Evolutionary conservation across 2,329 filamentous ascomycete species (phyloP), one percentile per base, ranked within the genome.

Genomic region (Aotearoamyces nothofagi): DNA sequence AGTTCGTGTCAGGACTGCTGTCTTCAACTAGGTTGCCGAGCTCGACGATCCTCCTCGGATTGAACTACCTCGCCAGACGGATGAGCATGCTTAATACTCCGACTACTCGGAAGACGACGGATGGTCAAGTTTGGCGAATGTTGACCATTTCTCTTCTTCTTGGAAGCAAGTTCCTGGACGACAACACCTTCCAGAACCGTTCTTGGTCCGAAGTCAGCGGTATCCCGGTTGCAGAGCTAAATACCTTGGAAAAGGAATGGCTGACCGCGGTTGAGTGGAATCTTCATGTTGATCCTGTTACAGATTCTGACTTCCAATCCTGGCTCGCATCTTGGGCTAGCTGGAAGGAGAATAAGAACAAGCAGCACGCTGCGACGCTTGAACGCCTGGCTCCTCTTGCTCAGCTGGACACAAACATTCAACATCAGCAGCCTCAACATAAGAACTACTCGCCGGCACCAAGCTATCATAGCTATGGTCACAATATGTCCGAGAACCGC

Each of bases 181-280:
- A 82, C 55, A 81, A 81, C 51, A 81, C 76, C 17, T 81, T 81
- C 58, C 76, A 80, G 58, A 81, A 81, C 54, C 68, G 74, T 36
- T 81, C 76, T 3, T 81, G 76, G 76, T 70, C 76, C 7, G 77
- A 82, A 47, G 76, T 82, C 29, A 81, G 74, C 51, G 72, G 72
- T 41, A 79, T 82, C 41, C 58, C 69, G 25, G 74, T 81, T 23
- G 49, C 58, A 5, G 74, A 80, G 44, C 55, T 82, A 39, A 81
- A 81, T 48, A 56, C 56, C 29, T 59, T 79, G 49, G 76, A 82
- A 51, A 58, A 69, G 40, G 66, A 78, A 33, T 82, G 76, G 76
- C 58, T 81, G 24, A 57, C 65, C 17, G 66, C 66, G 12, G 77
- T 80, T 41, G 61, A 67, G 33, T 81, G 71, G 63, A 66, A 69